Percentiles rank a stretch among this genome's conserved stretches.
Conservation (phyloP, 2,329 filamentous ascomycete genomes). For the Cytospora schulzeri region DNA sequence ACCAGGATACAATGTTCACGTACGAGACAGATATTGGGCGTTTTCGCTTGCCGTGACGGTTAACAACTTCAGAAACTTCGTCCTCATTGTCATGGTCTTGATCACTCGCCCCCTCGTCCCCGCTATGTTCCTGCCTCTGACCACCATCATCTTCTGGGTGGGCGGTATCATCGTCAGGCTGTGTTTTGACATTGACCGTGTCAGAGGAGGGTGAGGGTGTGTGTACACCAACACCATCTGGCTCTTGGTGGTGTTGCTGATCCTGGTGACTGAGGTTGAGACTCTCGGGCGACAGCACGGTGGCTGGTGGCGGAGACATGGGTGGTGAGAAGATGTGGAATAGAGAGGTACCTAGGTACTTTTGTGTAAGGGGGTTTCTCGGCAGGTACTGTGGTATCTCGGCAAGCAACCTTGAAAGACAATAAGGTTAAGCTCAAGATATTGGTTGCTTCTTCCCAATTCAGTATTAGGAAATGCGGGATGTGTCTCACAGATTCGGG, state of each 20-base stretch:
- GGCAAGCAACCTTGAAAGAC: neutral
- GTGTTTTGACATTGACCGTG: constrained; percentile 21
- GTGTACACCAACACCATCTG: neutral
- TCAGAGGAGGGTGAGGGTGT: constrained; percentile 21
- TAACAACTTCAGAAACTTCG: constrained; percentile 45
- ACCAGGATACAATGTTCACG: constrained; percentile 33
- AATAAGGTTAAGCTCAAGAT: neutral
- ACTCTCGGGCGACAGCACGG: constrained; percentile 12
- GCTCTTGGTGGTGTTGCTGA: constrained; percentile 2
- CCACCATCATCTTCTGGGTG: constrained; percentile 20
- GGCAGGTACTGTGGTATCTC: neutral
- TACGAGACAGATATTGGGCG: constrained; percentile 64
- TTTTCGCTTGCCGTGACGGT: constrained; percentile 58
- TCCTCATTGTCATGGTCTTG: constrained; percentile 42
- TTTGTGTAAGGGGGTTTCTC: neutral
- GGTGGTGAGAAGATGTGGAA: neutral
- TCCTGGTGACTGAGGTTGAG: constrained; percentile 10
- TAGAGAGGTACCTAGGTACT: constrained; percentile 4
- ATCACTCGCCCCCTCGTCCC: constrained; percentile 48
- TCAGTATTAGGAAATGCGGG: neutral
- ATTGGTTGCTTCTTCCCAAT: neutral
- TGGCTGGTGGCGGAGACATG: constrained; percentile 19
- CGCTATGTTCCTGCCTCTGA: constrained; percentile 29
- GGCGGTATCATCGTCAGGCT: constrained; percentile 16
- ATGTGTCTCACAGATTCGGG: constrained; percentile 13